These are phyloP conservation scores for Peronospora tabacina DNA, from an alignment of 352 stramenopile genomes.

Conservation along the genomic window DNA sequence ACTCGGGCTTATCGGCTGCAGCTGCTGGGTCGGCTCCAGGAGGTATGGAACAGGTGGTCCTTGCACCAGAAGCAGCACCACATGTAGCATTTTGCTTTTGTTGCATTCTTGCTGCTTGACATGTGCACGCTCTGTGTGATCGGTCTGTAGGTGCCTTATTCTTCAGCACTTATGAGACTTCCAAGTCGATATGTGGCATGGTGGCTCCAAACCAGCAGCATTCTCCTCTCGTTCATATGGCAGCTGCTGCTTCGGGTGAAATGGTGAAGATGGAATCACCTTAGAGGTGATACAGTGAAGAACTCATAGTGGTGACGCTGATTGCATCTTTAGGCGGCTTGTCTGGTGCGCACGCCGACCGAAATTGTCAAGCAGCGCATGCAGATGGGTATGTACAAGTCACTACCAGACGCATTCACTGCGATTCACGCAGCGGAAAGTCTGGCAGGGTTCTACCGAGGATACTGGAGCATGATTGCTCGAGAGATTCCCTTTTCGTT, in stretches of 20 bases:
- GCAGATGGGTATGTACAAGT: constrained; percentile 91
- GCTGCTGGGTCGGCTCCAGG: constrained; percentile 88
- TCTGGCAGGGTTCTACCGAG: constrained; percentile 90
- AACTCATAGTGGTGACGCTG: neutral
- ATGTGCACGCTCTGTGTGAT: neutral
- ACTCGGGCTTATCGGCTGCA: constrained; percentile 87
- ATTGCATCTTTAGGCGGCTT: constrained; percentile 71
- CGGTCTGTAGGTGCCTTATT: constrained; percentile 69
- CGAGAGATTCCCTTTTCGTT: constrained; percentile 99
- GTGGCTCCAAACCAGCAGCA: constrained; percentile 58
- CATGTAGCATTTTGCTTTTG: too few relatives aligned
- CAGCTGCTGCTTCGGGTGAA: constrained; percentile 91
- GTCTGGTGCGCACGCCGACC: constrained; percentile 96
- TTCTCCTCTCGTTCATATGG: constrained; percentile 92
- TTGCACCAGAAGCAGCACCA: neutral
- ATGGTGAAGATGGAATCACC: constrained; percentile 36
- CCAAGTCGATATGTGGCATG: constrained; percentile 66
- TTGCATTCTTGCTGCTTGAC: constrained; percentile 1
- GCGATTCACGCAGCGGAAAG: constrained; percentile 77
- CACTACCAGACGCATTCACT: constrained; percentile 54
- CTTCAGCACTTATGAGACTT: constrained; percentile 88
- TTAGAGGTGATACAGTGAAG: neutral
- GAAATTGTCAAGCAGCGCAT: constrained; percentile 99
- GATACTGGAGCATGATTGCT: constrained; percentile 97
- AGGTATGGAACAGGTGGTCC: constrained; percentile 30